These are phyloP conservation scores for Colletotrichum costaricense DNA, from an alignment of 2,329 filamentous ascomycete species.

Conservation along the genomic window DNA sequence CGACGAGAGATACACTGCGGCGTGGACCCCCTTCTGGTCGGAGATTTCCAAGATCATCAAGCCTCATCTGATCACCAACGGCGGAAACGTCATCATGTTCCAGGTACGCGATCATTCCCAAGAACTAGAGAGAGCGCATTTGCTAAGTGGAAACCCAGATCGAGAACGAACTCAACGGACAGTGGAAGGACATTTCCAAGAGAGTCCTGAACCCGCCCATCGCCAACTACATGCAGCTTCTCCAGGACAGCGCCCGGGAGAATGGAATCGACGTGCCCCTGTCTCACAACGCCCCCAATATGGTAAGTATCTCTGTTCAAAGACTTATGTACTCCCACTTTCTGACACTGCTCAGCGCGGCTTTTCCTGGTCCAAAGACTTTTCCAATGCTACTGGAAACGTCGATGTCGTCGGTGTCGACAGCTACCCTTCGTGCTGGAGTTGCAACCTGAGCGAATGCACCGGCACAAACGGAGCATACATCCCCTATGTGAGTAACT, in stretches of 20 bases:
- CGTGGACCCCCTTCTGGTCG: constrained; percentile 65
- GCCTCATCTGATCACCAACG: constrained; percentile 66
- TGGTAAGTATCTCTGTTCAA: constrained; percentile 43
- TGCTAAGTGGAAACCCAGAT: constrained; percentile 47
- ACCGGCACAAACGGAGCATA: constrained; percentile 69
- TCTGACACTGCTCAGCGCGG: constrained; percentile 39
- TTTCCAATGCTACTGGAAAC: constrained; percentile 64
- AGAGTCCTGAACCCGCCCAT: constrained; percentile 60
- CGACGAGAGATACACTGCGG: constrained; percentile 62
- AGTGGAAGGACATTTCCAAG: constrained; percentile 53
- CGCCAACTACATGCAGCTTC: constrained; percentile 66
- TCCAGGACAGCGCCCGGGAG: constrained; percentile 63
- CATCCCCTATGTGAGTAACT: constrained; percentile 60
- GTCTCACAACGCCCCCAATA: constrained; percentile 69
- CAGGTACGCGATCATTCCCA: constrained; percentile 39
- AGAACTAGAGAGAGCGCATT: background rate
- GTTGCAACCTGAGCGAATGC: constrained; percentile 71
- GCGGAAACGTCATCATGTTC: constrained; percentile 65
- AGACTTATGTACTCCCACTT: too few relatives aligned
- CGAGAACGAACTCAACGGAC: constrained; percentile 64
- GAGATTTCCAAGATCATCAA: constrained; percentile 61
- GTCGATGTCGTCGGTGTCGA: constrained; percentile 65
- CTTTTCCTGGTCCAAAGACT: constrained; percentile 71
- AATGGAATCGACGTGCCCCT: constrained; percentile 70
- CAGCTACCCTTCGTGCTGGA: constrained; percentile 69